Evolutionary conservation across 208 protist species (phyloP).

Genomic region (Wallacemonas sp.): DNA sequence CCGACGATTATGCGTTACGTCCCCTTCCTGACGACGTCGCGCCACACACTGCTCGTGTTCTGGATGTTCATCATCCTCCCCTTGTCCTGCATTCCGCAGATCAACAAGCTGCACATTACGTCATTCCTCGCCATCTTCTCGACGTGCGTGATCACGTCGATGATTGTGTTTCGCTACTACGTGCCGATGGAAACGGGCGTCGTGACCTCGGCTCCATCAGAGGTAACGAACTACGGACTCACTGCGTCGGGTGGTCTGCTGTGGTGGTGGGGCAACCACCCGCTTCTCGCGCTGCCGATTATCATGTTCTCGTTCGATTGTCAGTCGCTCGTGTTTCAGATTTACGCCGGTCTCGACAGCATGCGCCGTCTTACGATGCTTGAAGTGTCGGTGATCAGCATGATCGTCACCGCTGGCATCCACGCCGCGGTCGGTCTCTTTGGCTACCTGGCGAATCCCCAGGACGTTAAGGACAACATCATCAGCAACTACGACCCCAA

Average conservation of each 20-base stretch:
- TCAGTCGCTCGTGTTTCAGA: constrained; percentile 78
- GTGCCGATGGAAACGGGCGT: constrained; percentile 25
- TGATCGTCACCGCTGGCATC: constrained; percentile 50
- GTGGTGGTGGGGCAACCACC: constrained; percentile 52
- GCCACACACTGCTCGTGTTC: constrained; percentile 57
- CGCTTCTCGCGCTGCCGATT: constrained; percentile 61
- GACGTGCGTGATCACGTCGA: constrained; percentile 51
- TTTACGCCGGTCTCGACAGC: constrained; percentile 59
- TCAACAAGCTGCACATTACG: constrained; percentile 49
- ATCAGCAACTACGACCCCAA: constrained; percentile 80
- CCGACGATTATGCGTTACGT: constrained; percentile 39
- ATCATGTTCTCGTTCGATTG: constrained; percentile 89
- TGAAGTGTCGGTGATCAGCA: constrained; percentile 46
- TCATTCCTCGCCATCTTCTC: constrained; percentile 69
- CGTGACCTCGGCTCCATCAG: constrained; percentile 6
- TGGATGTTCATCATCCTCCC: constrained; percentile 72
- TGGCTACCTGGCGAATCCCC: constrained; percentile 65
- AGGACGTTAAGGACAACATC: constrained; percentile 66
- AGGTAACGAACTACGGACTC: constrained; percentile 9
- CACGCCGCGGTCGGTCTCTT: constrained; percentile 73
- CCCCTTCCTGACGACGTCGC: constrained; percentile 46
- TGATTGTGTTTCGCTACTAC: constrained; percentile 76
- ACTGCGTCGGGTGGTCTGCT: background rate
- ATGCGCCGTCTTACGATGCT: constrained; percentile 70
- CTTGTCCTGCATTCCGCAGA: constrained; percentile 61